These are phyloP conservation scores for Blastomyces parvus DNA, from an alignment of 2,329 filamentous ascomycete genomes.

Conservation along the genomic window DNA sequence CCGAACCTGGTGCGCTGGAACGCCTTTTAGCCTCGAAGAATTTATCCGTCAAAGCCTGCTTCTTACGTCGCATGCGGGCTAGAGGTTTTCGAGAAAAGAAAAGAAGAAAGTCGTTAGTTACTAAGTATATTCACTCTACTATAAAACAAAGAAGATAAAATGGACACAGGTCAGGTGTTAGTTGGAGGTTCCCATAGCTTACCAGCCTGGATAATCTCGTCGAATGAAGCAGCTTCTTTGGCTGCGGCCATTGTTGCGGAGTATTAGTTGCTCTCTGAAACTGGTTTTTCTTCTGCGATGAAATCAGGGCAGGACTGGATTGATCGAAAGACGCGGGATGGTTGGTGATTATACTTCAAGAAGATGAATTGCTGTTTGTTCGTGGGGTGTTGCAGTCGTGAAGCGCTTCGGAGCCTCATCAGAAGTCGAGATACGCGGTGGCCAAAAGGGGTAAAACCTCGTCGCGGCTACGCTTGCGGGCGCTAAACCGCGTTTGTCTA, in stretches of 20 bases:
- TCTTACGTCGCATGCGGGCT: constrained; percentile 47
- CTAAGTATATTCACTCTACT: not conserved
- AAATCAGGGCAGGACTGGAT: not conserved
- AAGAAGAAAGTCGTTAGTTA: not conserved
- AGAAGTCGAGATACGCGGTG: not conserved
- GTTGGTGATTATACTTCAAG: not conserved
- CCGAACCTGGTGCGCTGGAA: constrained; percentile 39
- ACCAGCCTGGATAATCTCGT: constrained; percentile 45
- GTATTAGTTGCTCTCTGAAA: too few species aligned
- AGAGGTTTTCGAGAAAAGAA: constrained; percentile 5
- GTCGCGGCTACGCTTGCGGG: not conserved
- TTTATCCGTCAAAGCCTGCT: constrained; percentile 49
- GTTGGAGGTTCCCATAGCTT: not conserved
- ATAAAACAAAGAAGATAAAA: not conserved
- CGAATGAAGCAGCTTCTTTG: constrained; percentile 37
- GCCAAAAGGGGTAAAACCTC: not conserved
- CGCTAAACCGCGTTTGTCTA: not conserved
- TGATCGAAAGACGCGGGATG: not conserved
- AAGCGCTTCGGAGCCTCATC: not conserved
- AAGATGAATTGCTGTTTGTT: not conserved
- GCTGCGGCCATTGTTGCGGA: constrained; percentile 26
- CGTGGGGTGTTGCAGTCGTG: not conserved
- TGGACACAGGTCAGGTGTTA: constrained; percentile 7
- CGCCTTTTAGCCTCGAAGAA: constrained; percentile 49
- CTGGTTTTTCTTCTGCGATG: not conserved